phyloP scores from a whole-genome alignment of 1,139 yeast species.

The Zhuliangozyma blackwelliae region DNA sequence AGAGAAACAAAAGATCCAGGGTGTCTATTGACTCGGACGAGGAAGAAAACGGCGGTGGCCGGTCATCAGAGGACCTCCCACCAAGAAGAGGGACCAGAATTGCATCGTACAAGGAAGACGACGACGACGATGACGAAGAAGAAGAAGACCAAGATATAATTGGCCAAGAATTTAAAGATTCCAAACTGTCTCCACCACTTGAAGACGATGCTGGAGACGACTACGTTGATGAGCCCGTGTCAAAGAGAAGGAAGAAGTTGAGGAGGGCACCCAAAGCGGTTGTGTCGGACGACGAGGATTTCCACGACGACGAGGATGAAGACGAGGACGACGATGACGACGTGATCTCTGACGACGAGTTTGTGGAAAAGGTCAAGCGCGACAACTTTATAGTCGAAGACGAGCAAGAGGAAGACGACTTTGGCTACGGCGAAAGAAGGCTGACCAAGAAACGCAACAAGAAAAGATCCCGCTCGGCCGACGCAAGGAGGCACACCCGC shows the following conservation, averaged over 20 bases:
- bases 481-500: slow-evolving; percentile 14
- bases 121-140: slow-evolving; percentile 16
- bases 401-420: slow-evolving; percentile 18
- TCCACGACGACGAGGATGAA: slow-evolving; percentile 20
- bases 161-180: slow-evolving; percentile 4
- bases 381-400: slow-evolving; percentile 36
- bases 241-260: slow-evolving; percentile 12
- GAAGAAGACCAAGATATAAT: slow-evolving; percentile 9
- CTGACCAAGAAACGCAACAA: slow-evolving; percentile 15
- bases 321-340: slow-evolving; percentile 27
- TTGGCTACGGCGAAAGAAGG: slow-evolving; percentile 17
- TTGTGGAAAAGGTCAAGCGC: slow-evolving; percentile 16
- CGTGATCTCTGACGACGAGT: slow-evolving; percentile 22
- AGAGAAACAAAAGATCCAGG: slow-evolving; percentile 6
- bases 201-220: slow-evolving; percentile 23
- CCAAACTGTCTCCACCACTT: slow-evolving; percentile 15
- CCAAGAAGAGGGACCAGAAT: slow-evolving; percentile 13
- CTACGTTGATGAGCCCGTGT: slow-evolving; percentile 2
- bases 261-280: slow-evolving; percentile 6
- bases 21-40: slow-evolving; percentile 5
- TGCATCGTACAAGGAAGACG: slow-evolving; percentile 14
- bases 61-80: slow-evolving; percentile 5
- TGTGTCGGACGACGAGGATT: slow-evolving; percentile 15
- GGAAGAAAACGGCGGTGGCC: slow-evolving; percentile 7
- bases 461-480: slow-evolving; percentile 23